Evolutionary conservation across 2,329 filamentous ascomycete species (phyloP).

Genomic region (Endoconidiophora polonica): DNA sequence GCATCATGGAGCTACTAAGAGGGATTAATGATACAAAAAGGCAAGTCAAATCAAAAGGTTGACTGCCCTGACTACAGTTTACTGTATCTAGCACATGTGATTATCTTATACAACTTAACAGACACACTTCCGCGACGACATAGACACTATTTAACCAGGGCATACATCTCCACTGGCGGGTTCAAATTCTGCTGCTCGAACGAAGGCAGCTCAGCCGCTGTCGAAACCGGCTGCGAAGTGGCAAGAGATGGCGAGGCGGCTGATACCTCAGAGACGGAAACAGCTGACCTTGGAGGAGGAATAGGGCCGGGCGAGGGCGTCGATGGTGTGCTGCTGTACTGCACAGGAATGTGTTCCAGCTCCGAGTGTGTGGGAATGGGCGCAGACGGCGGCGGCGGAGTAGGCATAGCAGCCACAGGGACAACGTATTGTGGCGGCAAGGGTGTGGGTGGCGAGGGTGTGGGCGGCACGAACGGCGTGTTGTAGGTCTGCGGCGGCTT

Average conservation of each 20-base stretch:
- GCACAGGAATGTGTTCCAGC: neutral
- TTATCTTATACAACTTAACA: neutral
- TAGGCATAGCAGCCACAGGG: neutral
- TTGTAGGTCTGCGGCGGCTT: neutral
- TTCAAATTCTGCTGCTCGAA: slow-evolving; percentile 5
- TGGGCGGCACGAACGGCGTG: neutral
- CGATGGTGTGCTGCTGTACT: neutral
- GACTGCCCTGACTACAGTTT: neutral
- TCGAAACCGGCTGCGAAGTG: slow-evolving; percentile 25
- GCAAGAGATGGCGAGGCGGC: neutral
- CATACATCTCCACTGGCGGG: slow-evolving; percentile 9
- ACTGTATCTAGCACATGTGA: neutral
- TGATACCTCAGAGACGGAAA: neutral
- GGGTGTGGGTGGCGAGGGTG: neutral
- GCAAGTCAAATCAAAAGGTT: too few species aligned
- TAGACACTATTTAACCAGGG: neutral
- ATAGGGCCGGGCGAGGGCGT: neutral
- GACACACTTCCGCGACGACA: neutral
- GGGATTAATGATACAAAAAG: too few species aligned
- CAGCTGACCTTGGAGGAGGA: neutral
- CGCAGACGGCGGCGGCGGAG: neutral
- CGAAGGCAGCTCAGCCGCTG: slow-evolving; percentile 63
- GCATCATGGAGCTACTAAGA: too few species aligned
- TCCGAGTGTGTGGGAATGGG: neutral
- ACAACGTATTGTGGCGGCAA: neutral